phyloP scores from a whole-genome alignment of 139 green algal species.

The Picocystis salinarum region DNA sequence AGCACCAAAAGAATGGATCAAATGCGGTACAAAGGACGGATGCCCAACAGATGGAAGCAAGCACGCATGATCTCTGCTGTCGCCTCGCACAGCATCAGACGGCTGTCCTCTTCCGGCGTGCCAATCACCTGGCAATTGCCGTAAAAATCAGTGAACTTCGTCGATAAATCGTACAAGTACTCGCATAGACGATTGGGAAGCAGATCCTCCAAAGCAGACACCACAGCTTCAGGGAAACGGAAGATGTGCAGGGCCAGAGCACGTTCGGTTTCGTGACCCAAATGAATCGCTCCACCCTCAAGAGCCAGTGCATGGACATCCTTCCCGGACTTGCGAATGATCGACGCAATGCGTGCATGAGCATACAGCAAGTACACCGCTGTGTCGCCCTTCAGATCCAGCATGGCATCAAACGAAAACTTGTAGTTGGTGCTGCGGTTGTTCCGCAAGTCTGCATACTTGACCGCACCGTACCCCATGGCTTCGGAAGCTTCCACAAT shows the following conservation, averaged over 20 bases:
- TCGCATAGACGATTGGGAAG: slow-evolving; percentile 74
- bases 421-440: slow-evolving; percentile 87
- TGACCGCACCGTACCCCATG: slow-evolving; percentile 70
- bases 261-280: too few relatives aligned
- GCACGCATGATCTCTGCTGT: slow-evolving; percentile 69
- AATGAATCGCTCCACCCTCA: too few relatives aligned
- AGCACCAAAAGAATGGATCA: too few relatives aligned
- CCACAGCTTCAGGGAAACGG: slow-evolving; percentile 56
- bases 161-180: slow-evolving; percentile 79
- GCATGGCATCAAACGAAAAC: slow-evolving; percentile 75
- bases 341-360: slow-evolving; percentile 65
- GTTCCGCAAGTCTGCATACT: slow-evolving; percentile 96
- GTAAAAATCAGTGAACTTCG: slow-evolving; percentile 88
- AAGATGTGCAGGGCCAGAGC: slow-evolving; percentile 48
- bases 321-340: slow-evolving; percentile 21
- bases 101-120: slow-evolving; percentile 46
- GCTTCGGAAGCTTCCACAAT: too few relatives aligned
- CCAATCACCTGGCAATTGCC: slow-evolving; percentile 65
- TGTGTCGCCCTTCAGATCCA: slow-evolving; percentile 85
- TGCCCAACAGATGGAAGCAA: slow-evolving; percentile 84
- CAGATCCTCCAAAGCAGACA: slow-evolving; percentile 59
- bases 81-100: slow-evolving; percentile 72
- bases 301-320: slow-evolving; percentile 16
- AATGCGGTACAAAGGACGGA: slow-evolving; percentile 77
- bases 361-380: slow-evolving; percentile 96